Evolutionary conservation across 1,284 basidiomycete species (phyloP), one percentile per base, ranked within the genome.

Genomic region (Inonotus obliquus): DNA sequence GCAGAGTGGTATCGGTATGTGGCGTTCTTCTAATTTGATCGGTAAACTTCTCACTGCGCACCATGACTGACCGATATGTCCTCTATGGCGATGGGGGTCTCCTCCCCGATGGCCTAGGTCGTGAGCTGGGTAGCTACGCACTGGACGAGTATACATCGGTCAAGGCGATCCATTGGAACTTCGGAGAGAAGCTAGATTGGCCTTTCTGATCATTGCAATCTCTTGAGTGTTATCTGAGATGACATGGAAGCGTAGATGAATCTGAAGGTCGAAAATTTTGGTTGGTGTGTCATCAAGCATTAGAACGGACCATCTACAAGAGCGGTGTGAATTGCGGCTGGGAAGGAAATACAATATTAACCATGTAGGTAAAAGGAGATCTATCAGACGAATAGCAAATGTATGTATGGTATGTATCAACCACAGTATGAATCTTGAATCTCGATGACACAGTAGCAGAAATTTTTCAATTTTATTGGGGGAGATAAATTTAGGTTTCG

Each of bases 91-190:
- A n/a, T n/a, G n/a, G n/a, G n/a, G n/a, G n/a, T n/a, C 56, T 62
- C 57, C 4, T 4, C 32, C 32, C 9, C 9, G 32, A 32, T 32
- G 32, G 64, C 19, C 39, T 70, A 91, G 88, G 89, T 38, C 83
- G 94, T 60, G 95, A 98, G 73, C 83, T 97, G 56, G 95, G 95
- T 23, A 90, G 86, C 70, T 88, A 94, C 68, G 94, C 91, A 14
- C 79, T 96, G 58, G 89, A 93, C 19, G 86, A 86, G 66, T 91
- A 96, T 70, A 89, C 86, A 1, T 92, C 90, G 57, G 84, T 94
- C 71, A 96, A 96, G 77, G 87, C 89, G 21, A 80, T 94, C 14
- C 91, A 94, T 69, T 92, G 90, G 85, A 94, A 94, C 73, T 91
- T 87, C 66, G 89, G 89, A 13, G 91, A 92, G 75, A 83, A 84